Base-by-base conservation (phyloP, 495 filamentous ascomycete genomes). In the Sphaerosporella brunnea region DNA sequence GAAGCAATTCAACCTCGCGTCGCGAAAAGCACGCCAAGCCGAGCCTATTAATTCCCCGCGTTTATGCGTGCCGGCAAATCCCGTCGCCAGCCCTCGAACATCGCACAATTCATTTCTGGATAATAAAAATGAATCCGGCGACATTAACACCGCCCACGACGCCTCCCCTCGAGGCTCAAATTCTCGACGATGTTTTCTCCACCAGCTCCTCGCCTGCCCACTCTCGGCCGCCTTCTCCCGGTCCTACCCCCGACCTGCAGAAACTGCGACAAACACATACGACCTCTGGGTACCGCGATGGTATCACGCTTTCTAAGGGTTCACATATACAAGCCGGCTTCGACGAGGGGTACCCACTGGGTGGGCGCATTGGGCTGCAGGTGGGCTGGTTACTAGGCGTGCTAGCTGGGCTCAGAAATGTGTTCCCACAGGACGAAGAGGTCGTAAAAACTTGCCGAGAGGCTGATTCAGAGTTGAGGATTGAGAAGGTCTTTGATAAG, bases 241-340 rank as follows among this genome's bases (percentile, higher is more conserved):
- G 10, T 1, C 4, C 32, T n/a, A 19, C 54, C 49, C 19, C 47
- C 35, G 56, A 58, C 41, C 10, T 52, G 11, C 18, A 30, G 1
- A 44, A 36, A 9, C 56, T 59, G 11, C 45, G 46, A 2, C 54
- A 43, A 36, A 59, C 55, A 1, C 87, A 95, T 63, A 70, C 73
- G 26, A 94, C 78, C 5, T 75, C 80, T n/a, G 88, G 90, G 41
- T 96, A 95, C 65, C 78, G 88, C 49, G 83, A 88, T 51, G 88
- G 90, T 48, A 75, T 95, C 51, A 68, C 80, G 2, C 55, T 60
- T 2, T 79, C 78, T 16, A 95, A 94, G 62, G 65, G 68, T 11
- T 53, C 68, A 40, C 73, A 71, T 51, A 71, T 92, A 10, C 88
- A 96, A 59, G 62, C 63, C 15, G 88, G 90, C 4, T 95, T 96